Conservation (phyloP, 2,329 filamentous ascomycete species). For the Cadophora malorum region DNA sequence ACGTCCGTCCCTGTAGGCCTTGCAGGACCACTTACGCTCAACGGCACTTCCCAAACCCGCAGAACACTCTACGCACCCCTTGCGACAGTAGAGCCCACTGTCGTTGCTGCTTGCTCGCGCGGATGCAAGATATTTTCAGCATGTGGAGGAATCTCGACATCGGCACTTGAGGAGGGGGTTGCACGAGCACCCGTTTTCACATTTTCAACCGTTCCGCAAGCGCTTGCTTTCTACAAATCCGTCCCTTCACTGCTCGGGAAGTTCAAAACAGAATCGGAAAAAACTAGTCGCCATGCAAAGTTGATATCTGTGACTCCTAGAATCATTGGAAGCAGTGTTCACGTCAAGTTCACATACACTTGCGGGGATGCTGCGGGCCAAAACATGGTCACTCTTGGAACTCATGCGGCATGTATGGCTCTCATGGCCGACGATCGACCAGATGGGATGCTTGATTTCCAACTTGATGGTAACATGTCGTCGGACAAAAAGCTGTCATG, state of each 20-base stretch:
- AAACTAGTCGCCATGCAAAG: slow-evolving; percentile 5
- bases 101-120: slow-evolving; percentile 44
- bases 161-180: slow-evolving; percentile 38
- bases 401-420: slow-evolving; percentile 39
- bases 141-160: slow-evolving; percentile 35
- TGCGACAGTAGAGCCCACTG: slow-evolving; percentile 42
- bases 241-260: background rate
- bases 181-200: slow-evolving; percentile 40
- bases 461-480: slow-evolving; percentile 39
- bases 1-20: slow-evolving; percentile 36
- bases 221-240: slow-evolving; percentile 33
- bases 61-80: slow-evolving; percentile 40
- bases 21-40: slow-evolving; percentile 38
- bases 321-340: slow-evolving; percentile 38
- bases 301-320: background rate
- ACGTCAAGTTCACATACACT: slow-evolving; percentile 39
- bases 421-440: slow-evolving; percentile 29
- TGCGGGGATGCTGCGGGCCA: slow-evolving; percentile 44
- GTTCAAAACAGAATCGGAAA: background rate
- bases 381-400: slow-evolving; percentile 45
- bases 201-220: slow-evolving; percentile 36
- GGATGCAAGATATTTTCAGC: slow-evolving; percentile 43
- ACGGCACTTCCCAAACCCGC: slow-evolving; percentile 23
- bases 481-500: slow-evolving; percentile 42
- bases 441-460: slow-evolving; percentile 27